Percentiles rank a stretch among this genome's conserved stretches.
phyloP scores from a whole-genome alignment of 139 green algal genomes.

The Dunaliella sp. region DNA sequence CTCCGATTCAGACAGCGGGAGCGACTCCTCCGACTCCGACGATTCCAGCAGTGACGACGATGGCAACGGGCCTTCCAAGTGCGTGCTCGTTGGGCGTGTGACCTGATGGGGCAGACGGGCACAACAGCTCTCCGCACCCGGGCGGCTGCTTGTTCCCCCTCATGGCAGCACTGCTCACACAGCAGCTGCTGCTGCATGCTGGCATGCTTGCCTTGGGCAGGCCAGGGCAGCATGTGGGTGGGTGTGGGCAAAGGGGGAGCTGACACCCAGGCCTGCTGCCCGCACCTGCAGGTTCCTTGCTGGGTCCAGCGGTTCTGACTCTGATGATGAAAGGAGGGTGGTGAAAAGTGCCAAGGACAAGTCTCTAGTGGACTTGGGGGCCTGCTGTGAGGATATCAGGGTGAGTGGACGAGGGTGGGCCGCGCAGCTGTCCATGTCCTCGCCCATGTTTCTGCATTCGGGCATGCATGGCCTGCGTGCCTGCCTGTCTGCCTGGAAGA shows the following conservation, averaged over 20 bases:
- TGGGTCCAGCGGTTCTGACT: slow-evolving; percentile 73
- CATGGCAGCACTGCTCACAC: too few species aligned
- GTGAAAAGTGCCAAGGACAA: slow-evolving; percentile 83
- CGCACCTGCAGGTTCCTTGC: slow-evolving; percentile 75
- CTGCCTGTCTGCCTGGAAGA: background rate
- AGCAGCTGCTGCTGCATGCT: too few species aligned
- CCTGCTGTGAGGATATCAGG: slow-evolving; percentile 85
- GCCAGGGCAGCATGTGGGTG: too few species aligned
- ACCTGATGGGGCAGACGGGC: background rate
- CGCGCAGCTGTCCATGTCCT: background rate
- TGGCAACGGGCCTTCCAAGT: background rate
- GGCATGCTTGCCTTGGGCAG: too few species aligned
- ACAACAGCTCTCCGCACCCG: too few species aligned
- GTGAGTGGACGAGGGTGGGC: slow-evolving; percentile 30
- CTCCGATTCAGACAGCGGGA: background rate
- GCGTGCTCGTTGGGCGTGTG: background rate
- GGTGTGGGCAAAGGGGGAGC: too few species aligned
- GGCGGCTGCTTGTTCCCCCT: too few species aligned
- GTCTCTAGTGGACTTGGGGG: slow-evolving; percentile 77
- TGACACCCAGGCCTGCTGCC: too few species aligned
- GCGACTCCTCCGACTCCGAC: background rate
- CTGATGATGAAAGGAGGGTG: slow-evolving; percentile 81
- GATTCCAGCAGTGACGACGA: background rate
- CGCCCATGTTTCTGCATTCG: background rate
- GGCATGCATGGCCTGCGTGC: background rate